These are phyloP conservation scores for Pichia nakasei DNA, from an alignment of 805 yeast genomes.

Conservation along the genomic window DNA sequence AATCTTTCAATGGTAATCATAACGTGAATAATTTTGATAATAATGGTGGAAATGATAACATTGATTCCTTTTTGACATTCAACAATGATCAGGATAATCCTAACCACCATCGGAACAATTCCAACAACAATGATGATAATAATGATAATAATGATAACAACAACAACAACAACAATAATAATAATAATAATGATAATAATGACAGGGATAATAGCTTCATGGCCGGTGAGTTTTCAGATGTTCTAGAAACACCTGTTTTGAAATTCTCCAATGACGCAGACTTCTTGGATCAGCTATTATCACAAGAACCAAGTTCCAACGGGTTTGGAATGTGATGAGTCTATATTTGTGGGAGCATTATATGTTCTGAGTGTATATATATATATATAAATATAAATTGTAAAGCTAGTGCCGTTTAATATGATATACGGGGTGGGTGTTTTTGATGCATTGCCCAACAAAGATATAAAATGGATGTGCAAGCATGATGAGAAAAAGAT, in stretches of 20 bases:
- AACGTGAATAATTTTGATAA: too few species aligned
- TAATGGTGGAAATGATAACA: not conserved
- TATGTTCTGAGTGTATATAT: too few species aligned
- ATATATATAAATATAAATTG: too few species aligned
- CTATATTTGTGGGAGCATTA: too few species aligned
- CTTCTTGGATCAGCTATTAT: slow-evolving; percentile 12
- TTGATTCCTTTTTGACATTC: not conserved
- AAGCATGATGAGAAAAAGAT: too few species aligned
- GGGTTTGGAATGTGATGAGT: slow-evolving; percentile 14
- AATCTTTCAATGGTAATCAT: not conserved
- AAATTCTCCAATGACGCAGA: slow-evolving; percentile 7
- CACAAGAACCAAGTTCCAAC: slow-evolving; percentile 1
- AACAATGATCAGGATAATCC: not conserved
- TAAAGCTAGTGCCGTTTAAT: too few species aligned
- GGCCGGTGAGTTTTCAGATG: not conserved
- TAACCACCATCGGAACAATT: too few species aligned
- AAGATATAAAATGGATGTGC: too few species aligned
- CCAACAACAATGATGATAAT: not conserved
- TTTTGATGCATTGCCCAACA: too few species aligned
- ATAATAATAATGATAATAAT: not conserved
- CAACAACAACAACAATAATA: not conserved
- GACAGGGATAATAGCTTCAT: not conserved
- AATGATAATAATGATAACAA: not conserved
- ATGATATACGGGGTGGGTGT: too few species aligned
- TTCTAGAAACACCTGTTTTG: slow-evolving; percentile 2